Base-by-base conservation (phyloP, 116 monocot genomes). In the Dioscorea cayenensis region DNA sequence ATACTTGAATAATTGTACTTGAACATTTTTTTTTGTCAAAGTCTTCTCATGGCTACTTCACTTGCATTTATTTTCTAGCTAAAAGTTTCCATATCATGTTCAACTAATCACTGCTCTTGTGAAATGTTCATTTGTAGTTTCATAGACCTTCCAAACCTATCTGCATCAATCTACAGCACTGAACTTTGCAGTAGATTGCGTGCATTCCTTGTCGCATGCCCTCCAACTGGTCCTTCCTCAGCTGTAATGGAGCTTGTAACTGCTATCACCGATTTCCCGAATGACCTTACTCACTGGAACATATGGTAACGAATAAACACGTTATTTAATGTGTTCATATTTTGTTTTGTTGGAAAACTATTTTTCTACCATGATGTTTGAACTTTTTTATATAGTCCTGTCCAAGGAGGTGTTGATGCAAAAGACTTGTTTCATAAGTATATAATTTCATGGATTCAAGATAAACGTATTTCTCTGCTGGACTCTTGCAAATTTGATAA, bases 391-490 rank as follows among this genome's bases (percentile, higher is more conserved):
- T 55, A 5, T 68, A 93, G 93, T 73, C 74, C 86, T 72, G 70
- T 89, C 18, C 87, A 87, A 81, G 84, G 84, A 60, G 86, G 86
- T 55, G 78, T 93, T 48, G 93, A 89, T 81, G 93, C 93, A 29
- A 93, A 89, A 66, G 87, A 87, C 78, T 73, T 93, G 68, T 93
- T 93, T 71, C 93, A 93, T 75, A 73, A 87, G 73, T 89, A 93
- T 63, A 93, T 93, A 69, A 77, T 87, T 8, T 64, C 85, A 36
- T 89, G 93, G 93, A 93, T 93, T 60, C 84, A 89, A 75, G 93
- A 93, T 71, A 93, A 84, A 65, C 89, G 89, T 21, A 81, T 85
- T 68, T 69, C 73, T 18, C 68, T 93, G 28, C 86, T 89, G 28
- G 89, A 93, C 37, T 82, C 80, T 16, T 93, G 93, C 87, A 93